Evolutionary conservation across 1,284 basidiomycete species (phyloP).

Genomic region (Jaminaea rosea): DNA sequence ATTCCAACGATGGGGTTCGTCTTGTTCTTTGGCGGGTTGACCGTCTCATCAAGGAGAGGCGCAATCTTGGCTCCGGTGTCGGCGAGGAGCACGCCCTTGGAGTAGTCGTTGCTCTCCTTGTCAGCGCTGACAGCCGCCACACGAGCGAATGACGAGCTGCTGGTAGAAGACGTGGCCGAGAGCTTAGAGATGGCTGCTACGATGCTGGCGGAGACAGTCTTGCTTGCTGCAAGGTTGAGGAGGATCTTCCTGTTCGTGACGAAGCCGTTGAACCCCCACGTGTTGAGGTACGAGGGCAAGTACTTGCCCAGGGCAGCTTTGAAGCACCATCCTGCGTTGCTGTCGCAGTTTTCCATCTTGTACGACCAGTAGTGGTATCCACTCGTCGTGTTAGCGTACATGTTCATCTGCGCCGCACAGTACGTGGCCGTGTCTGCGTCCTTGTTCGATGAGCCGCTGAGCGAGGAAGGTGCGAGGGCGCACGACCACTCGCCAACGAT

Average conservation of each 20-base stretch:
- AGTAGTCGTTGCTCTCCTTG: background rate
- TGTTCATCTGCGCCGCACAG: conserved; percentile 58
- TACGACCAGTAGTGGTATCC: conserved; percentile 69
- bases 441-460: conserved; percentile 53
- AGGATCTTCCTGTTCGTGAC: conserved; percentile 7
- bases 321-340: conserved; percentile 46
- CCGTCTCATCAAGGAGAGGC: background rate
- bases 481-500: conserved; percentile 54
- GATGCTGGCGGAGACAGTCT: background rate
- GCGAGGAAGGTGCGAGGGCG: conserved; percentile 57
- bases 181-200: conserved; percentile 4
- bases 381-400: conserved; percentile 57
- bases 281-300: conserved; percentile 26
- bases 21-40: conserved; percentile 1
- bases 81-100: background rate
- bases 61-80: conserved; percentile 1
- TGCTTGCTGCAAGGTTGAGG: background rate
- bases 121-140: background rate
- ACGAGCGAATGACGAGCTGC: conserved; percentile 1
- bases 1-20: conserved; percentile 1
- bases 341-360: conserved; percentile 47
- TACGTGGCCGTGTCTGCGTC: conserved; percentile 54
- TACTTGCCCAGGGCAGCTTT: conserved; percentile 23
- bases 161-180: background rate
- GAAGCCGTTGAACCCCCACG: conserved; percentile 22